phyloP scores from a whole-genome alignment of 495 filamentous ascomycete genomes.

The Physcia stellaris region DNA sequence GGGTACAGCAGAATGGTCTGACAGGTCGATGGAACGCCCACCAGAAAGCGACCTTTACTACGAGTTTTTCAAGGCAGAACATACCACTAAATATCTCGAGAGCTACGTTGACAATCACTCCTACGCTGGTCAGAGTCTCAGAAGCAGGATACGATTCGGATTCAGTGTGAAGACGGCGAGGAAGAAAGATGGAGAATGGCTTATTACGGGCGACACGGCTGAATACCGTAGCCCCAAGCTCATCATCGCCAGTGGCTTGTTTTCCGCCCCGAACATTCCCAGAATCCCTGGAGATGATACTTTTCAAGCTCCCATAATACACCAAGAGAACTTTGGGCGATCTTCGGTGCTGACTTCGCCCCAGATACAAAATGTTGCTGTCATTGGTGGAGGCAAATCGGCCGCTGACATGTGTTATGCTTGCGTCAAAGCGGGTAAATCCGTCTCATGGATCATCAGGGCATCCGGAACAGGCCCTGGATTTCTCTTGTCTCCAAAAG shows the following conservation, averaged over 20 bases:
- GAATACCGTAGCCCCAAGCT: conserved; percentile 19
- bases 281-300: conserved; percentile 13
- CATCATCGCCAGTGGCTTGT: conserved; percentile 27
- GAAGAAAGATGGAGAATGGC: conserved; percentile 19
- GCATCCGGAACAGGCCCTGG: conserved; percentile 21
- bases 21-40: conserved; percentile 19
- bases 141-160: conserved; percentile 19
- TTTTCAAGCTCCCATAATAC: conserved; percentile 25
- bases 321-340: conserved; percentile 27
- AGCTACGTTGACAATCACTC: conserved; percentile 23
- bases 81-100: conserved; percentile 29
- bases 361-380: conserved; percentile 16
- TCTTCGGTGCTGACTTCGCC: conserved; percentile 16
- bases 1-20: conserved; percentile 26
- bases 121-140: conserved; percentile 19
- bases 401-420: conserved; percentile 31
- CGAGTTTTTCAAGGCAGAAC: conserved; percentile 23
- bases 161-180: conserved; percentile 17
- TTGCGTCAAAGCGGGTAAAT: conserved; percentile 22
- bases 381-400: conserved; percentile 31
- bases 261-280: conserved; percentile 25
- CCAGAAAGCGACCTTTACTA: conserved; percentile 16
- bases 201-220: conserved; percentile 8
- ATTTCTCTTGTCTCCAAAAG: neutral
- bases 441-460: conserved; percentile 29